Evolutionary conservation across 2,329 filamentous ascomycete genomes (phyloP), one percentile per base, ranked within the genome.

Genomic region (Magnaporthiopsis incrustans): DNA sequence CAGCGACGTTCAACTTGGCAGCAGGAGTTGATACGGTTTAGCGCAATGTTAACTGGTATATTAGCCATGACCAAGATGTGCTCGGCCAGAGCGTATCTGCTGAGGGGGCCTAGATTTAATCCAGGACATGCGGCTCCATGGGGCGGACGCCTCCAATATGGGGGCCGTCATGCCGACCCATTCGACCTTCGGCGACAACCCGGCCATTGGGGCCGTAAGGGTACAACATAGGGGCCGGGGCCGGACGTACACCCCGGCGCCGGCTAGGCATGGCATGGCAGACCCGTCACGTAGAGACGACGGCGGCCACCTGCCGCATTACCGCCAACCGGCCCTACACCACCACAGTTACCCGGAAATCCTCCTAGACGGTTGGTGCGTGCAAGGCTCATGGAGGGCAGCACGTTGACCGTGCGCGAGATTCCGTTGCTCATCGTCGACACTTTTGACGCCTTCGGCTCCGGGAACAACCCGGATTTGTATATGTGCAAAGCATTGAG

Each of bases 381-480:
- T n/a, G 61, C 53, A 27, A 38, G 58, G 12, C 22, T 14, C 7
- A 59, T 57, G 57, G 38, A 12, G 8, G 64, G 63, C 44, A 33
- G 59, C 30, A 59, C 61, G 35, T 57, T 66, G 59, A 62, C 65
- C 2, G 63, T 66, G n/a, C 57, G 44, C 26, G 60, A 64, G 57
- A 64, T 59, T 27, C 58, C 63, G 35, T 25, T 33, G 27, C 27
- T 64, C 15, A n/a, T 11, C 7, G 58, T 44, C 27, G 15, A 11
- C 57, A 53, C 56, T 18, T 64, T 65, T 56, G 63, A 64, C 33
- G 65, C 65, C n/a, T 25, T 65, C 18, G 65, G 64, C 56, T 63
- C 63, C 27, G 59, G 63, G n/a, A 60, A 61, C 59, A 65, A 65
- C 62, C 63, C 60, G 22, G 26, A 4, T 7, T n/a, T 22, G 50